Conservation (phyloP, 495 filamentous ascomycete species). For the Daldinia grandis region DNA sequence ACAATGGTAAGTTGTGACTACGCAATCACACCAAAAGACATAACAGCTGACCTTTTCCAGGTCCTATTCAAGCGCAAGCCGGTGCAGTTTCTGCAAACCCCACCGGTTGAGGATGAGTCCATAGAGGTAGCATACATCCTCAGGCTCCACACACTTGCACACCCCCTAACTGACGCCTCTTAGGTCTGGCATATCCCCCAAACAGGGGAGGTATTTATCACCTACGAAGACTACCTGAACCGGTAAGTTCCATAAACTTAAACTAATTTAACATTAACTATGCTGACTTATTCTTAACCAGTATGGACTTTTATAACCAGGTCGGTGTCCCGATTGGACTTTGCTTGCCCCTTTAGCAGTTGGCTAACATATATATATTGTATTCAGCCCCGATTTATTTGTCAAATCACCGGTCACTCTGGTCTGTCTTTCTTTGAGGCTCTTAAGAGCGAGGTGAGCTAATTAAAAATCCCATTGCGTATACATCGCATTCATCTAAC, state of each 20-base stretch:
- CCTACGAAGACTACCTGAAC: conserved; percentile 86
- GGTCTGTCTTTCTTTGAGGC: conserved; percentile 95
- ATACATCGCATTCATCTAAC: conserved; percentile 30
- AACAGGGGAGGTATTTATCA: conserved; percentile 88
- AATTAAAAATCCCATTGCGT: background rate
- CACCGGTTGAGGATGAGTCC: conserved; percentile 79
- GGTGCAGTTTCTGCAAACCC: conserved; percentile 79
- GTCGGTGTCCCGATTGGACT: conserved; percentile 52
- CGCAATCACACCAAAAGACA: background rate
- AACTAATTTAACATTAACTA: background rate
- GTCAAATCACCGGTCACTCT: conserved; percentile 93
- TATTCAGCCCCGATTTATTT: conserved; percentile 82
- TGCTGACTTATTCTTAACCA: conserved; percentile 42
- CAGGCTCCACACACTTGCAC: conserved; percentile 28
- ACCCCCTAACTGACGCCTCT: conserved; percentile 28
- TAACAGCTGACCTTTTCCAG: conserved; percentile 56
- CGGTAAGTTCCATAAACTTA: conserved; percentile 61
- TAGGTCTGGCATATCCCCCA: conserved; percentile 92
- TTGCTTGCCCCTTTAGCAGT: conserved; percentile 5
- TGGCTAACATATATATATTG: conserved; percentile 18
- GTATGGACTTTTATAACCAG: conserved; percentile 94
- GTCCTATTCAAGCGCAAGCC: conserved; percentile 97
- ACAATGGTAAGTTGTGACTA: conserved; percentile 37
- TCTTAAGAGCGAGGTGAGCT: conserved; percentile 86
- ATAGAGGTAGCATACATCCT: conserved; percentile 67